phyloP scores from a whole-genome alignment of 2,329 filamentous ascomycete species.

The Myriosclerotinia scirpicola region DNA sequence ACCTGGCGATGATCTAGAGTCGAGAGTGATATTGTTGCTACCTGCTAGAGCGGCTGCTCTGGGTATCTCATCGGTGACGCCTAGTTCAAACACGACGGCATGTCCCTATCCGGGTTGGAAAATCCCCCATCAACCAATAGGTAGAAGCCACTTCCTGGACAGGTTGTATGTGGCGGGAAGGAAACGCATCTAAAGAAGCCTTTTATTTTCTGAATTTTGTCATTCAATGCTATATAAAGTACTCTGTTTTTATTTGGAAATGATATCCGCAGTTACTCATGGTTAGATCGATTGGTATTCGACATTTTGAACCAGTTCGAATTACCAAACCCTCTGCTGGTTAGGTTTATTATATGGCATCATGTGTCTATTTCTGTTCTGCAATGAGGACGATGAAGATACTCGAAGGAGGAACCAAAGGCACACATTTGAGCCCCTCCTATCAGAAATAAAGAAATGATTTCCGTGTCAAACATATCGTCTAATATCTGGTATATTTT shows the following conservation, averaged over 20 bases:
- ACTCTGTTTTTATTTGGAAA: background rate
- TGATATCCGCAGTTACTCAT: background rate
- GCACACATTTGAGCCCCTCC: too few species aligned
- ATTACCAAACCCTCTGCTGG: constrained; percentile 47
- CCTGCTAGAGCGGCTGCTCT: background rate
- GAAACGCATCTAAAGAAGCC: constrained; percentile 55
- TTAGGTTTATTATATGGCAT: constrained; percentile 49
- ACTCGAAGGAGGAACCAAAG: too few species aligned
- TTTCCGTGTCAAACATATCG: too few species aligned
- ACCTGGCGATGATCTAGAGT: background rate
- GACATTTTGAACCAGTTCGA: constrained; percentile 50
- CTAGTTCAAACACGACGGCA: background rate
- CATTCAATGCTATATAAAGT: constrained; percentile 23
- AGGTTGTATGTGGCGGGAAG: constrained; percentile 49
- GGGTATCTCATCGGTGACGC: background rate
- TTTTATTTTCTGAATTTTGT: constrained; percentile 41
- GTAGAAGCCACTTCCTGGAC: constrained; percentile 35
- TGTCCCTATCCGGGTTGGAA: background rate
- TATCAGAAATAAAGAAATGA: too few species aligned
- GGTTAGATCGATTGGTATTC: constrained; percentile 44
- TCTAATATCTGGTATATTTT: too few species aligned
- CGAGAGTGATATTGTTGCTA: background rate
- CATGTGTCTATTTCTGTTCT: constrained; percentile 29
- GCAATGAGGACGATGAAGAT: too few species aligned
- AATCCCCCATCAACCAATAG: background rate